Conservation (phyloP, 352 stramenopile species). For the Phytophthora europaea region DNA sequence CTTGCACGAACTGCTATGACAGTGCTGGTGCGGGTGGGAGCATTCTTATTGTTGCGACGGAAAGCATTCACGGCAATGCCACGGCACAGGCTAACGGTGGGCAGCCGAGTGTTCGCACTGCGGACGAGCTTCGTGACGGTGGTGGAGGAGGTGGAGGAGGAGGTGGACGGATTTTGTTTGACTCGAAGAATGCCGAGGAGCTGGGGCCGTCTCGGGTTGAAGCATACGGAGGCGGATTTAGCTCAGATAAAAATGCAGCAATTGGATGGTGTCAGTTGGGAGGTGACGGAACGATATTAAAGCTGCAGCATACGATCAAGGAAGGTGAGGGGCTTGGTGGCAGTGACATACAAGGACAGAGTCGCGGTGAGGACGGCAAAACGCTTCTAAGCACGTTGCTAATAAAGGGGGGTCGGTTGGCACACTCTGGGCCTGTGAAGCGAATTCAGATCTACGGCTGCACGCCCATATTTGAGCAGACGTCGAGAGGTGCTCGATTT, state of each 20-base stretch:
- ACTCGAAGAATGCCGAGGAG: conserved; percentile 54
- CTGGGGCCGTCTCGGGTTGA: conserved; percentile 48
- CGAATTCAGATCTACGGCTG: conserved; percentile 81
- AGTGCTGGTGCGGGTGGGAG: conserved; percentile 68
- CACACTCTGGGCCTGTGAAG: conserved; percentile 63
- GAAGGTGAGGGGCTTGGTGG: conserved; percentile 12
- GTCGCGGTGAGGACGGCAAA: conserved; percentile 15
- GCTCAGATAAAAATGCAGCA: conserved; percentile 31
- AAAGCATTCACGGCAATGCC: conserved; percentile 51
- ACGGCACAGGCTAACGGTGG: conserved; percentile 67
- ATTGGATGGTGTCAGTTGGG: conserved; percentile 86
- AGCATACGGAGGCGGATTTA: conserved; percentile 62
- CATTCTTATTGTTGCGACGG: conserved; percentile 49
- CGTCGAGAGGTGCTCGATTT: conserved; percentile 56
- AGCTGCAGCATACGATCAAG: conserved; percentile 51
- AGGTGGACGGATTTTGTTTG: conserved; percentile 65
- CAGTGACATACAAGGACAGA: conserved; percentile 9
- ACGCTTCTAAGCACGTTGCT: conserved; percentile 54
- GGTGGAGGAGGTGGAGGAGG: conserved; percentile 67
- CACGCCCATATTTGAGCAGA: conserved; percentile 75
- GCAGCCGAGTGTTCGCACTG: conserved; percentile 49
- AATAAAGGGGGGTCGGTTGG: conserved; percentile 63
- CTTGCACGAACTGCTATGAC: conserved; percentile 60
- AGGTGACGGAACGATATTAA: conserved; percentile 81
- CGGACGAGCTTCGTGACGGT: conserved; percentile 41